phyloP scores from a whole-genome alignment of 2,329 filamentous ascomycete genomes.

The Scedosporium aurantiacum region DNA sequence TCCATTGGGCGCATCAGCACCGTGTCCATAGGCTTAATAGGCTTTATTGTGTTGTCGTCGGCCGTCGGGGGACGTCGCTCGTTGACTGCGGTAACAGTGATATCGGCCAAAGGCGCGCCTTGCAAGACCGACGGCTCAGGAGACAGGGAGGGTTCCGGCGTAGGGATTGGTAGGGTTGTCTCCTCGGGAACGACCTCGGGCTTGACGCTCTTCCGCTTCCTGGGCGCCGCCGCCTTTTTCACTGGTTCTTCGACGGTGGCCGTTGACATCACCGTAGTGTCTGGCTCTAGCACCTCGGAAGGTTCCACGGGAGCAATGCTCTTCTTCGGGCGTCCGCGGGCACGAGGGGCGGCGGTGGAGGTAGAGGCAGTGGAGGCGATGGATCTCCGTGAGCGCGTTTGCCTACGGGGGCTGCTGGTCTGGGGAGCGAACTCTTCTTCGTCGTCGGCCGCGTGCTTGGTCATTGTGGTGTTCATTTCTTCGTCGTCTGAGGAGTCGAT shows the following conservation, averaged over 20 bases:
- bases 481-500: slow-evolving; percentile 76
- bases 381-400: slow-evolving; percentile 29
- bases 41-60: slow-evolving; percentile 44
- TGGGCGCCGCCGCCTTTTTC: slow-evolving; percentile 36
- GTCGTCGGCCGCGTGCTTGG: slow-evolving; percentile 40
- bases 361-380: slow-evolving; percentile 36
- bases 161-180: slow-evolving; percentile 29
- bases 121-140: slow-evolving; percentile 41
- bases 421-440: slow-evolving; percentile 76
- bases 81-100: slow-evolving; percentile 58
- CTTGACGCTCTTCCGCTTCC: slow-evolving; percentile 56
- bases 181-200: slow-evolving; percentile 27
- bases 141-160: slow-evolving; percentile 44
- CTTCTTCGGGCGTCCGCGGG: slow-evolving; percentile 31
- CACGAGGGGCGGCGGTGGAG: slow-evolving; percentile 31
- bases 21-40: slow-evolving; percentile 65
- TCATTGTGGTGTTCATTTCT: slow-evolving; percentile 47
- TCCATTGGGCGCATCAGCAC: slow-evolving; percentile 85
- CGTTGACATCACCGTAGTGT: slow-evolving; percentile 20
- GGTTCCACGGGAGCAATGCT: slow-evolving; percentile 21
- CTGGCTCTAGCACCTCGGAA: slow-evolving; percentile 25
- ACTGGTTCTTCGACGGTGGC: slow-evolving; percentile 19
- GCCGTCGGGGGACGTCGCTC: slow-evolving; percentile 30
- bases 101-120: slow-evolving; percentile 57
- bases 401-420: slow-evolving; percentile 45